These are phyloP conservation scores for Cladosporium colombiae DNA, from an alignment of 2,329 filamentous ascomycete genomes.

Conservation along the genomic window DNA sequence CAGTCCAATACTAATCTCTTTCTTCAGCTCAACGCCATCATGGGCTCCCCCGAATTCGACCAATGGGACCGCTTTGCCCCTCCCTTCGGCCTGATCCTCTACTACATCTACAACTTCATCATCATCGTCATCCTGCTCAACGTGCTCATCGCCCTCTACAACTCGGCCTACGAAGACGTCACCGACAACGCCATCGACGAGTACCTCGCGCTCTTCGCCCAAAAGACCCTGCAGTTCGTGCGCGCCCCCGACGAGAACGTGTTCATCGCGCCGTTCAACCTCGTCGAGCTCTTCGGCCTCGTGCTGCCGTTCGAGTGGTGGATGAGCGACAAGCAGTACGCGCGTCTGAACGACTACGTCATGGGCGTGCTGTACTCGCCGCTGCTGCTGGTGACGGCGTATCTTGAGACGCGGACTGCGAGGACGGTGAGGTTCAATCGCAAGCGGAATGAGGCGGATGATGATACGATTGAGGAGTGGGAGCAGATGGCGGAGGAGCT, in stretches of 20 bases:
- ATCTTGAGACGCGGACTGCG: conserved; percentile 49
- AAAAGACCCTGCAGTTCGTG: conserved; percentile 96
- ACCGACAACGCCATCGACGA: conserved; percentile 92
- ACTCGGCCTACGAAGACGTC: conserved; percentile 93
- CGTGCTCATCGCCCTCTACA: conserved; percentile 95
- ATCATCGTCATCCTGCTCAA: conserved; percentile 95
- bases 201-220: conserved; percentile 87
- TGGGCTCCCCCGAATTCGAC: conserved; percentile 87
- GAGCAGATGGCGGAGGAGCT: conserved; percentile 73
- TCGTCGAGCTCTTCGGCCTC: conserved; percentile 81
- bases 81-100: conserved; percentile 90
- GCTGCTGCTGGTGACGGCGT: conserved; percentile 75
- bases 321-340: conserved; percentile 73
- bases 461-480: conserved; percentile 89
- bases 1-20: not conserved
- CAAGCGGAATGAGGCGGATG: conserved; percentile 79
- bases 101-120: conserved; percentile 97
- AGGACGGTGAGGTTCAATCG: conserved; percentile 61
- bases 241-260: conserved; percentile 97
- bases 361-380: conserved; percentile 87
- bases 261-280: conserved; percentile 92
- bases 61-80: conserved; percentile 89
- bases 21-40: conserved; percentile 66
- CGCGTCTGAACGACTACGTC: conserved; percentile 80
- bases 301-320: conserved; percentile 91